Evolutionary conservation across 208 protist genomes (phyloP).

Genomic region (Phytomonas sp.): DNA sequence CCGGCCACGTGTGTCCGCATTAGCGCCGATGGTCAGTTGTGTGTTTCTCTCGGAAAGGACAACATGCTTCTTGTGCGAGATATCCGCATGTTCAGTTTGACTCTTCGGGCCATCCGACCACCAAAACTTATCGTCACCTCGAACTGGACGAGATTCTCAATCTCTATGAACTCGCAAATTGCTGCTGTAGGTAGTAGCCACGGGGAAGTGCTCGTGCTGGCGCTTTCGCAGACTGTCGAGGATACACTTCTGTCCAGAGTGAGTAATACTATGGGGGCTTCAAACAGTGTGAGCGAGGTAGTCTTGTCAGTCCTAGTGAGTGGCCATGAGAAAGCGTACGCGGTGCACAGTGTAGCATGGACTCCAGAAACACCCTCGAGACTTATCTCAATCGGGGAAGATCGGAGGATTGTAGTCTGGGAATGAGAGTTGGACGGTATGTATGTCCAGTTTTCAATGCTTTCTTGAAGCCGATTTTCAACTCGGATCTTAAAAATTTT

Average conservation of each 20-base stretch:
- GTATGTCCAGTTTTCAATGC: background rate
- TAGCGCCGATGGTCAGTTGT: constrained; percentile 24
- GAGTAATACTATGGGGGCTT: background rate
- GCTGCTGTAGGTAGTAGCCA: constrained; percentile 40
- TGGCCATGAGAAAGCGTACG: background rate
- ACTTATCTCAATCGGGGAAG: constrained; percentile 25
- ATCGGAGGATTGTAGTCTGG: constrained; percentile 27
- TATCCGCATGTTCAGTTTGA: constrained; percentile 30
- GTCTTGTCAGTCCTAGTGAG: background rate
- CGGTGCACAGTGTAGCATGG: constrained; percentile 2
- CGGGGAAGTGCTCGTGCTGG: constrained; percentile 3
- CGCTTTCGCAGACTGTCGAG: background rate
- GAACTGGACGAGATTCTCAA: constrained; percentile 46
- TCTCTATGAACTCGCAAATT: constrained; percentile 28
- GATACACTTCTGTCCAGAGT: background rate
- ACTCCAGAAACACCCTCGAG: background rate
- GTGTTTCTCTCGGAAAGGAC: constrained; percentile 56
- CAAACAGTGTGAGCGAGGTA: constrained; percentile 2
- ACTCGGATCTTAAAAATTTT: background rate
- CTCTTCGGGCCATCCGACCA: constrained; percentile 25
- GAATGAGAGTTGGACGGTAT: constrained; percentile 13
- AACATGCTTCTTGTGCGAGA: constrained; percentile 50
- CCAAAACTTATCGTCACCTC: constrained; percentile 27
- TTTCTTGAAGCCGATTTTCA: background rate
- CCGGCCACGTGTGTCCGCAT: constrained; percentile 53